phyloP scores from a whole-genome alignment of 2,329 filamentous ascomycete species.

The Akanthomyces muscarius region DNA sequence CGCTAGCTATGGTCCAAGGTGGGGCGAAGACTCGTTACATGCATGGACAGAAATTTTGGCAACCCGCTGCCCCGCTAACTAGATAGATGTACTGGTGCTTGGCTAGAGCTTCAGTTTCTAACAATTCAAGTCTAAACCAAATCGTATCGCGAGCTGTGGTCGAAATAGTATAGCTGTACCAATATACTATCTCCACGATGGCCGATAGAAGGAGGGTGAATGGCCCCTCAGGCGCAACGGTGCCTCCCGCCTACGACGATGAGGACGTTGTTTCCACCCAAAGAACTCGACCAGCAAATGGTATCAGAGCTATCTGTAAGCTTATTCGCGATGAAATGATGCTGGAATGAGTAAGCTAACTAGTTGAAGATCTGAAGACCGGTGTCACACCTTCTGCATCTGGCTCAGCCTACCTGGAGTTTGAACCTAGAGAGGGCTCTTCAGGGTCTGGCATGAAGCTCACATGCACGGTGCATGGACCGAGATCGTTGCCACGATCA shows the following conservation, averaged over 20 bases:
- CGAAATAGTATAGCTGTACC: not conserved
- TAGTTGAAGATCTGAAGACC: slow-evolving; percentile 73
- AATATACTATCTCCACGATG: slow-evolving; percentile 43
- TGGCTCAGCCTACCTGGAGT: slow-evolving; percentile 82
- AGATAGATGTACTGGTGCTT: not conserved
- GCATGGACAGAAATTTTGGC: slow-evolving; percentile 21
- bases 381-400: slow-evolving; percentile 90
- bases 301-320: slow-evolving; percentile 60
- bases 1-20: slow-evolving; percentile 21
- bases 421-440: slow-evolving; percentile 47
- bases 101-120: not conserved
- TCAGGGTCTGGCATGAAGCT: slow-evolving; percentile 74
- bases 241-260: slow-evolving; percentile 66
- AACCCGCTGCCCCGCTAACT: slow-evolving; percentile 19
- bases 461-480: slow-evolving; percentile 88
- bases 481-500: slow-evolving; percentile 82
- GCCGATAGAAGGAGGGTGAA: slow-evolving; percentile 87
- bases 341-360: slow-evolving; percentile 14
- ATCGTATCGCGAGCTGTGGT: not conserved
- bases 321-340: not conserved
- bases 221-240: slow-evolving; percentile 73
- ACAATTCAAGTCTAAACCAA: not conserved
- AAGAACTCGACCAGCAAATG: slow-evolving; percentile 60
- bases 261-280: slow-evolving; percentile 39
- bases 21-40: slow-evolving; percentile 13